Base-by-base conservation (phyloP, 1,284 basidiomycete species). In the Heliocybe sulcata region DNA sequence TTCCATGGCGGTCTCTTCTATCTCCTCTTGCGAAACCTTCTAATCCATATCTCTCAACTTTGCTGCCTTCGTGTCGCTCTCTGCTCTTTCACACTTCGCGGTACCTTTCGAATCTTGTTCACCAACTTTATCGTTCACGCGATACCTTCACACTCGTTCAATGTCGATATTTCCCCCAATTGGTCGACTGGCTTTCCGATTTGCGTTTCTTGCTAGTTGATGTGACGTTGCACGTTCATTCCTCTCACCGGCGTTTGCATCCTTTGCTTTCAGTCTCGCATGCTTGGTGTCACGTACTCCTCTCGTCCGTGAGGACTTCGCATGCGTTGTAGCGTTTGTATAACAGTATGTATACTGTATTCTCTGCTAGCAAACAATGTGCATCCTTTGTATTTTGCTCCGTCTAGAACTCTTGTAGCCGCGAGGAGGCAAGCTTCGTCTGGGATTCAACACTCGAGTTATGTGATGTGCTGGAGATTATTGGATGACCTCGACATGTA, bases 1-100 rank as follows among this genome's bases (percentile, higher is more conserved):
- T 45, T 53, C 27, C 47, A 52, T 51, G 52, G 38, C 54, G 51
- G 35, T 42, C 48, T 35, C 57, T 33, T 50, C 58, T 49, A 52
- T 54, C 51, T 31, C 49, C 35, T 54, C 27, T 45, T 6, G n/a
- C 45, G 57, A 25, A 42, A 20, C 38, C 16, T 42, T 16, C 38
- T 42, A 4, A 42, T 16, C 38, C 29, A 31, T 42, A n/a, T 42
- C n/a, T 20, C 38, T 42, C 16, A 20, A 6, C 16, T 3, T n/a
- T 6, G 16, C 19, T 6, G 16, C 16, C 16, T 6, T 16, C 16
- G 19, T 42, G 38, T n/a, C n/a, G 38, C n/a, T 4, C 19, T n/a
- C 38, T 20, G n/a, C 29, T 31, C 29, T 12, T 31, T 31, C 29
- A 31, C 12, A n/a, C 16, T 42, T 20, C 38, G 38, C 38, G 38